A percentile compares a stretch with the other conserved stretches of the same genome.
phyloP scores from a whole-genome alignment of 1,284 basidiomycete genomes.

The Erythrobasidium hasegawianum region DNA sequence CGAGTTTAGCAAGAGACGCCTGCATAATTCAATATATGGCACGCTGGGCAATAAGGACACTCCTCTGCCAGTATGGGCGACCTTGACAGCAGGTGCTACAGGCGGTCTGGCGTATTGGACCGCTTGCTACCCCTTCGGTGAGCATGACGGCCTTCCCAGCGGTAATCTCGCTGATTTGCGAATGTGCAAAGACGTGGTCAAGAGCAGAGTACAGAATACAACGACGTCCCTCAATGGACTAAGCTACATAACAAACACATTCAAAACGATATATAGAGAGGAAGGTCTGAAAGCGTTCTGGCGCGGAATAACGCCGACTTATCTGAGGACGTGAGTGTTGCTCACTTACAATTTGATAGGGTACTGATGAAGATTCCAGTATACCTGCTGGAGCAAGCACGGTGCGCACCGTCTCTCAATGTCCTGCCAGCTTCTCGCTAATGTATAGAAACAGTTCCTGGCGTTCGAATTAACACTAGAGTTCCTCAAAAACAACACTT shows the following conservation, averaged over 20 bases:
- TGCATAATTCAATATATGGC: constrained; percentile 56
- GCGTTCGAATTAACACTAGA: constrained; percentile 81
- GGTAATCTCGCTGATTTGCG: not conserved
- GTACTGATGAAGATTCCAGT: constrained; percentile 53
- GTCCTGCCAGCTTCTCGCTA: not conserved
- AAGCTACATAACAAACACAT: constrained; percentile 70
- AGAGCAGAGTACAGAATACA: constrained; percentile 81
- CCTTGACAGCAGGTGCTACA: constrained; percentile 76
- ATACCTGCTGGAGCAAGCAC: constrained; percentile 87
- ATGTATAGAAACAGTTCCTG: constrained; percentile 57
- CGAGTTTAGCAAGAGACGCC: constrained; percentile 78
- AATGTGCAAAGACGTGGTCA: constrained; percentile 62
- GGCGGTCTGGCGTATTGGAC: constrained; percentile 94
- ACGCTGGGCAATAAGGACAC: constrained; percentile 50
- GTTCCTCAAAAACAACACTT: constrained; percentile 44
- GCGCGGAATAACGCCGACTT: constrained; percentile 37
- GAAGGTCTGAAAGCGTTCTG: constrained; percentile 64
- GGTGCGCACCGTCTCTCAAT: constrained; percentile 24
- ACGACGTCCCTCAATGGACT: constrained; percentile 68
- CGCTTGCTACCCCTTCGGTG: constrained; percentile 80
- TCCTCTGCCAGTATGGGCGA: constrained; percentile 79
- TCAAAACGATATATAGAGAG: constrained; percentile 65
- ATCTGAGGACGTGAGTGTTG: constrained; percentile 45
- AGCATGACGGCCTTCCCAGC: not conserved
- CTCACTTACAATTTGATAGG: constrained; percentile 6